Percentiles rank a stretch among this genome's conserved stretches.
phyloP scores from a whole-genome alignment of 352 stramenopile genomes.

The Thraustochytrium sp. region DNA sequence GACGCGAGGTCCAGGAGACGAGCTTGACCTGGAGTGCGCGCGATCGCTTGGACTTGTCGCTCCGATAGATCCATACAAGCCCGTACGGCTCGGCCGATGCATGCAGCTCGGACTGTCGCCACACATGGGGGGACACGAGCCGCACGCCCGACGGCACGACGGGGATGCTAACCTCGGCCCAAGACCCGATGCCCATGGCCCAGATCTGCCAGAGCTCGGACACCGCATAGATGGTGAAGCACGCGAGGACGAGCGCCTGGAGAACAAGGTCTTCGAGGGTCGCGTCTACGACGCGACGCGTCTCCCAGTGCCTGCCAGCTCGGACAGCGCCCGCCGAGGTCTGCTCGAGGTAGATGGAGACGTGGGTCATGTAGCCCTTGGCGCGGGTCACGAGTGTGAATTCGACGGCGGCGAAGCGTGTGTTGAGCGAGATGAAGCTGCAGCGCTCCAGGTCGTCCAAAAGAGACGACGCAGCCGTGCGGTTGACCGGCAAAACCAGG shows the following conservation, averaged over 20 bases:
- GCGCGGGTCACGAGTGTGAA: slow-evolving; percentile 41
- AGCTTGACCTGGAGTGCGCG: too few species aligned
- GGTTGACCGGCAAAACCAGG: background rate
- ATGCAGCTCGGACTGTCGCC: too few species aligned
- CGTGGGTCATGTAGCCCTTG: slow-evolving; percentile 3
- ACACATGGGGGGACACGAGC: too few species aligned
- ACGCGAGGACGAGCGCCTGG: background rate
- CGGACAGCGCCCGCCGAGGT: background rate
- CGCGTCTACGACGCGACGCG: background rate
- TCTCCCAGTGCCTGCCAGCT: slow-evolving; percentile 1
- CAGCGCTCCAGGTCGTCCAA: background rate
- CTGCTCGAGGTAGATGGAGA: background rate
- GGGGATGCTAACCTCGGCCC: too few species aligned
- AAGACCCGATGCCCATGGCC: too few species aligned
- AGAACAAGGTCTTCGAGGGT: background rate
- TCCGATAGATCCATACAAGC: too few species aligned
- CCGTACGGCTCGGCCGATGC: too few species aligned
- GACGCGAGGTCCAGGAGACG: too few species aligned
- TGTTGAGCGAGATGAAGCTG: slow-evolving; percentile 34
- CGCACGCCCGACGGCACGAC: too few species aligned
- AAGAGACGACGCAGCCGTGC: background rate
- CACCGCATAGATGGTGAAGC: background rate
- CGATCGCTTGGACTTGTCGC: too few species aligned
- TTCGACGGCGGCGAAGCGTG: slow-evolving; percentile 5
- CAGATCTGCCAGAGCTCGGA: too few species aligned